Evolutionary conservation across 192 early-diverging fungal genomes (phyloP), one percentile per base, ranked within the genome.

Genomic region (Neocallimastix lanati): DNA sequence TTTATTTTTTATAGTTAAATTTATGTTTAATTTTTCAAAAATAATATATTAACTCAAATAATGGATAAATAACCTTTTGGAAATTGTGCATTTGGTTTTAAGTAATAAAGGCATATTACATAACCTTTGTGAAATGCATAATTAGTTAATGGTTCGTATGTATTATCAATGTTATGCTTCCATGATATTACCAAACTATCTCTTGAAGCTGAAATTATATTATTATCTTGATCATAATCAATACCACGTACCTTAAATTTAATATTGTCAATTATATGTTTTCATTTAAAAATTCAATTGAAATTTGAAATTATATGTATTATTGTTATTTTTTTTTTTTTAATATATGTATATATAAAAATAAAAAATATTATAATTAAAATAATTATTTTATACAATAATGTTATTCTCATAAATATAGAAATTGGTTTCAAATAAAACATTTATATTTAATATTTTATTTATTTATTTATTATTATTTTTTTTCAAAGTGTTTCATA

Each of bases 131-230:
- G 97, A 1, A 89, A 92, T 0, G 83, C 21, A 40, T 91, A 92
- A 28, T 85, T 81, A 9, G 86, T 86, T 13, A 86, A 82, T 28
- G 88, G 87, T 0, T 79, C 37, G 82, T 91, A 95, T 9, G 37
- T 81, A 79, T 90, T 88, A 67, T 82, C 33, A 0, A 79, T 84
- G n/a, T 77, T 82, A 28, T 93, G 87, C 80, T 82, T 85, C 94
- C 96, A 96, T 14, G 88, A 83, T 25, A 91, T 88, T 5, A 91
- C 91, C 0, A 92, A 89, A 79, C 88, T 88, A 85, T 96, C 94
- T 76, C 93, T 88, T 5, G 94, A 92, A 7, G 88, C 92, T 1
- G 93, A 92, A 21, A 92, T 82, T 25, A 97, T 81, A 9, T 87
- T 35, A 79, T 89, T 85, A 81, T 86, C 85, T 38, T 87, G 86